Evolutionary conservation across 23 red algal genomes (phyloP), one percentile per base, ranked within the genome.

Genomic region (Gracilaria gracilis): DNA sequence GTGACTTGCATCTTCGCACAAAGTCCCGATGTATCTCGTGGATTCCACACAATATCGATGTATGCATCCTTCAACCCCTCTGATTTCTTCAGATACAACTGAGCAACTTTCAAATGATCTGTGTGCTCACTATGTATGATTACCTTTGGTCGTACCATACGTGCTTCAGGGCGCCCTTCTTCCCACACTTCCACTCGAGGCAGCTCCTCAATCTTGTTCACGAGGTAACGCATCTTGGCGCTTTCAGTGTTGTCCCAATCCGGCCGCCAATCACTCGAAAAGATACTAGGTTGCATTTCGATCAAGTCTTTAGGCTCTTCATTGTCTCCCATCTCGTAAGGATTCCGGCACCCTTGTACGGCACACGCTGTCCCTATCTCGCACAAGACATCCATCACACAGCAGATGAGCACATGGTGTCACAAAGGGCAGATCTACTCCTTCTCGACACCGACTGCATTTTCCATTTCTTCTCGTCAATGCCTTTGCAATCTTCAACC

Each of bases 221-320:
- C 69, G 58, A 98, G 76, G 70, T 93, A 91, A n/a, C 61, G 54
- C 75, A 95, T 91, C 61, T 98, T 98, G 0, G 87, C 71, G 61
- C 84, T 93, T 79, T 76, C 80, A 13, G 47, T 80, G 11, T 74
- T 53, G 31, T 91, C 92, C 96, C 96, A 98, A 32, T 89, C 75
- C 8, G 53, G 65, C 20, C 42, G 24, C 87, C 88, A 98, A 3
- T 38, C 84, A 39, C 88, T 44, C 21, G 79, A 82, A 81, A 81
- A 96, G 19, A 88, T 47, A 44, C 84, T 71, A 8, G 87, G 87
- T 64, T 98, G 93, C 57, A 96, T 19, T 54, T 98, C 97, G 61
- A 98, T 96, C 39, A 98, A 72, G 65, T 94, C 87, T 48, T 89
- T 90, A 4, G 97, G 97, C 19, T 66, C 75, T 31, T 53, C n/a